Evolutionary conservation across 1,284 basidiomycete species (phyloP), one percentile per base, ranked within the genome.

Genomic region (Sanghuangporus baumii): DNA sequence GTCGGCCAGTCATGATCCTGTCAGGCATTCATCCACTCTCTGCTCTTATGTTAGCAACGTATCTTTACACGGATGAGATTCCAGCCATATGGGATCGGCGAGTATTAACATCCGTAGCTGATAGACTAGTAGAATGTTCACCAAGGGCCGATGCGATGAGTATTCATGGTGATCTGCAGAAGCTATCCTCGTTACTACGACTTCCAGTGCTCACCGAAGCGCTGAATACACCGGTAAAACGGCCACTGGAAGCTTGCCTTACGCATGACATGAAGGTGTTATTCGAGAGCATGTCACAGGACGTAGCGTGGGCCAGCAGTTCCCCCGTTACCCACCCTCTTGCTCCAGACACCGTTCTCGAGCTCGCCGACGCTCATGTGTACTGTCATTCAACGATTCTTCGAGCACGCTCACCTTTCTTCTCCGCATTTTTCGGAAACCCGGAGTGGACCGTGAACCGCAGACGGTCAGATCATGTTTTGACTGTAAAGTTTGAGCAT

Each of bases 51-150:
- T 77, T 98, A 6, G 72, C 97, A 16, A 83, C 89, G 55, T 98
- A 96, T 71, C 72, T 98, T 11, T 98, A 98, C 75, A 85, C 91
- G 2, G 96, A 98, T 72, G 83, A 88, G 34, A 73, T 96, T 0
- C 80, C 92, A 6, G 85, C 93, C 0, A 72, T 96, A 6, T 97
- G 94, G 93, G 95, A 98, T 70, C 79, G 81, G 11, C 86, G 94
- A 11, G 79, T 98, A 9, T 77, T 78, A 1, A 70, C 76, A 1
- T 74, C 77, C 1, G 74, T 91, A 2, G 77, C 78, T 51, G 71
- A 71, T 3, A 72, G 78, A 57, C 76, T 84, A 43, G 67, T 74
- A 6, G 67, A 67, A n/a, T 68, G 81, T 20, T 12, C 6, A 14
- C 55, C 55, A 23, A 75, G 77, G 38, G 31, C 34, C 48, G 52